Base-by-base conservation (phyloP, 192 early-diverging fungal species). In the Dissophora ornata region DNA sequence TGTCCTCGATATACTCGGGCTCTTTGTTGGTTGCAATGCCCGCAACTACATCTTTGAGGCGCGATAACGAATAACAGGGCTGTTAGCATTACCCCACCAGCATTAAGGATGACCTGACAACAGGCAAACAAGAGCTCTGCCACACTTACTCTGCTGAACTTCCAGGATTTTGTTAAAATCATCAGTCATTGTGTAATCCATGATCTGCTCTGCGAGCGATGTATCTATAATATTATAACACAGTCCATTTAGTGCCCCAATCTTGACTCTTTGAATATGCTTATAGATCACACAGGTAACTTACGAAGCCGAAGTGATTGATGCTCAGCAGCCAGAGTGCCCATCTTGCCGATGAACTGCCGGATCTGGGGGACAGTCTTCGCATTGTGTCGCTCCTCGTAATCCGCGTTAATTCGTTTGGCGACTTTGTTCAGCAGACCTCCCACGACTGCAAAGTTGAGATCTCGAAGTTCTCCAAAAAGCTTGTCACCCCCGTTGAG, bases 361-460 rank as follows among this genome's bases (percentile, higher is more conserved):
- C 96, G 92, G 64, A 99, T 90, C 69, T 99, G 90, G 21, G 92
- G 87, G 16, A 95, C 90, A 0, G 96, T 98, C 67, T 92, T 94
- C 22, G 95, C 95, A 60, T 91, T 85, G 81, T 97, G 95, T 13
- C 95, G 89, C 62, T 85, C 91, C 69, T 98, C 96, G 62, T 97
- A 94, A 42, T 95, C 87, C 16, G 87, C 88, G 60, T 97, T 94
- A 42, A 99, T 89, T 57, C 91, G 85, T 51, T 88, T 87, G 0
- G 97, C 94, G 41, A 95, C 85, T 66, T 90, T 88, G 80, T 90
- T 95, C 46, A 99, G 79, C 53, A 92, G 71, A 25, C 87, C 84
- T 29, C 93, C 94, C 10, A 99, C 96, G 12, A 94, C 90, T 0
- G 95, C 89, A 86, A 99, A 97, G 71, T 96, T 96, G 70, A 92